Conservation (phyloP, 306 rosid species). For the Psophocarpus tetragonolobus region DNA sequence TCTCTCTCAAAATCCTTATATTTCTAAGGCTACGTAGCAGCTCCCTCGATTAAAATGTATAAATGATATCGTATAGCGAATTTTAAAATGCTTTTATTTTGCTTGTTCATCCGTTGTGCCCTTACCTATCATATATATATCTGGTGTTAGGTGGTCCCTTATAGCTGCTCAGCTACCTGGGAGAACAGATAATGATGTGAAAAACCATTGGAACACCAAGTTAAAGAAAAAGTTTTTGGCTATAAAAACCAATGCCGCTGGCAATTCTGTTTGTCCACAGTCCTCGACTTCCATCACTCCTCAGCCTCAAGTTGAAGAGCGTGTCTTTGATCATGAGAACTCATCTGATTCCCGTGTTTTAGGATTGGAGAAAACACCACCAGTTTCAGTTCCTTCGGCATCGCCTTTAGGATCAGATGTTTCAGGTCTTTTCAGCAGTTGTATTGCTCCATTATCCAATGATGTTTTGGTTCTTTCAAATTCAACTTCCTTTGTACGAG, state of each 20-base stretch:
- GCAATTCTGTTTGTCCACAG: neutral
- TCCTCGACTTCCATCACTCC: slow-evolving; percentile 8
- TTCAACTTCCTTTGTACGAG: slow-evolving; percentile 14
- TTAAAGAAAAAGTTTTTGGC: slow-evolving; percentile 39
- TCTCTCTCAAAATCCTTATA: neutral
- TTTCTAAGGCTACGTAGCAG: neutral
- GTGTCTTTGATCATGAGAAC: neutral
- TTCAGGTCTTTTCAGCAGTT: slow-evolving; percentile 17
- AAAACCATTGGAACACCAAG: slow-evolving; percentile 42
- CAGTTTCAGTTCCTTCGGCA: neutral
- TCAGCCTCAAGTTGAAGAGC: slow-evolving; percentile 22
- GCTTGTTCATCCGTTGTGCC: neutral
- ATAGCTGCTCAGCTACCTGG: slow-evolving; percentile 44
- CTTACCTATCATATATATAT: neutral
- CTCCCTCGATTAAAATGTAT: neutral
- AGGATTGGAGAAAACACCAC: slow-evolving; percentile 5
- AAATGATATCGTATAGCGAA: neutral
- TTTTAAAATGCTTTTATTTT: neutral
- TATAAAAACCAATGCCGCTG: neutral
- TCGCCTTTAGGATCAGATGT: slow-evolving; percentile 4
- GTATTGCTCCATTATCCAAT: neutral
- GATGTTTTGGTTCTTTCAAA: neutral
- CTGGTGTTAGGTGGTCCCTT: slow-evolving; percentile 33
- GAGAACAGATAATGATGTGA: slow-evolving; percentile 44
- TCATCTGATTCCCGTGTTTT: neutral